Evolutionary conservation across 495 filamentous ascomycete genomes (phyloP).

Genomic region (Pyrenula massariospora): DNA sequence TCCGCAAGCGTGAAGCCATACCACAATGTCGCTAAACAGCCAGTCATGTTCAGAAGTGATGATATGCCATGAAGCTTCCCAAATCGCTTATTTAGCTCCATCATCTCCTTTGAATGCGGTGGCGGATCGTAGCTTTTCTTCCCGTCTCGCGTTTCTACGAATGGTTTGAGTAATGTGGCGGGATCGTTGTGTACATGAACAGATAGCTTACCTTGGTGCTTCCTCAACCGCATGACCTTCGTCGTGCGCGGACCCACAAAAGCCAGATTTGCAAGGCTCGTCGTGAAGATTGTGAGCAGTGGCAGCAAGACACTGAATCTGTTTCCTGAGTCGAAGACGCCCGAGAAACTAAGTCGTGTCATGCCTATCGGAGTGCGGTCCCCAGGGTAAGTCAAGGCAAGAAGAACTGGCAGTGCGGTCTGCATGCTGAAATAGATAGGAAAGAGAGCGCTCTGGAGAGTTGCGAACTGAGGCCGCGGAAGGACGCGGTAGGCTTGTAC

Average conservation of each 20-base stretch:
- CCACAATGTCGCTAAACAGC: constrained; percentile 50
- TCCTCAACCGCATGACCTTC: constrained; percentile 59
- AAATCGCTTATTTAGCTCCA: constrained; percentile 69
- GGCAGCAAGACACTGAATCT: constrained; percentile 50
- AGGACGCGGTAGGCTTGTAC: constrained; percentile 63
- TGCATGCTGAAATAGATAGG: constrained; percentile 81
- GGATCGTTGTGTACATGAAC: neutral
- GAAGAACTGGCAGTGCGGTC: constrained; percentile 53
- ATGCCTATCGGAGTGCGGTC: constrained; percentile 12
- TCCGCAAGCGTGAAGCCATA: constrained; percentile 64
- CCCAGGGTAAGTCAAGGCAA: constrained; percentile 75
- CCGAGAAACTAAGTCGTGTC: constrained; percentile 30
- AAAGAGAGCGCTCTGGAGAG: constrained; percentile 67
- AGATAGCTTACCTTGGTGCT: constrained; percentile 59
- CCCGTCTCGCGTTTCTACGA: constrained; percentile 60
- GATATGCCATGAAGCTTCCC: constrained; percentile 66
- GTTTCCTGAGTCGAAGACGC: constrained; percentile 43
- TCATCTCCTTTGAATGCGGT: constrained; percentile 73
- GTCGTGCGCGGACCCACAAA: constrained; percentile 62
- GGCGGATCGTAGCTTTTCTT: constrained; percentile 68
- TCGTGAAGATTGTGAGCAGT: constrained; percentile 48
- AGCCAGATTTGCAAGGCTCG: constrained; percentile 52
- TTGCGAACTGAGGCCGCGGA: constrained; percentile 66
- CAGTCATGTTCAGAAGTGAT: constrained; percentile 59
- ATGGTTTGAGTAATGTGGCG: too few relatives aligned